These are phyloP conservation scores for Eragrostis nindensis DNA, from an alignment of 176 grass and related monocot genomes.

Conservation along the genomic window DNA sequence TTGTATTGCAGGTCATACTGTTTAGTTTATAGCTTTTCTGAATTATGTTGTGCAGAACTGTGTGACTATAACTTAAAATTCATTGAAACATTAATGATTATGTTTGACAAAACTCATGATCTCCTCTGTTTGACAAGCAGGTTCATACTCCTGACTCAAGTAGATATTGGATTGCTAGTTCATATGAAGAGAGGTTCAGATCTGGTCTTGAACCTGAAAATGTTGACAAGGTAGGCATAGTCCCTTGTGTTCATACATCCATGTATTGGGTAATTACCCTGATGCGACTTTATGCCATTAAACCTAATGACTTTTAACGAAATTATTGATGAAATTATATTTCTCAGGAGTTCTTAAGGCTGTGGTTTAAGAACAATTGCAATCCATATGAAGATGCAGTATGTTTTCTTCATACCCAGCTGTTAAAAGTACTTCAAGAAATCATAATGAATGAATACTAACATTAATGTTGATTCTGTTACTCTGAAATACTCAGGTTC, in stretches of 20 bases:
- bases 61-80: too few species aligned
- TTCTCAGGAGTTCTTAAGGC: conserved; percentile 81
- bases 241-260: background rate
- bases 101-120: background rate
- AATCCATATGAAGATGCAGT: conserved; percentile 95
- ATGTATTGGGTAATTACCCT: background rate
- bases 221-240: conserved; percentile 79
- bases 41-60: too few species aligned
- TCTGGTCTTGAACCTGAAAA: conserved; percentile 91
- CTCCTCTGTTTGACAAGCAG: conserved; percentile 47
- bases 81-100: too few species aligned
- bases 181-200: conserved; percentile 78
- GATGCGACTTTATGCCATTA: background rate
- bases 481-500: conserved; percentile 59
- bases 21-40: too few species aligned
- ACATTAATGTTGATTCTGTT: background rate
- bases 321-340: background rate
- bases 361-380: conserved; percentile 99
- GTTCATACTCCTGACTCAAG: conserved; percentile 98
- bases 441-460: background rate
- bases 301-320: background rate
- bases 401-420: conserved; percentile 24
- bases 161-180: conserved; percentile 96
- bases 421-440: background rate
- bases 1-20: too few species aligned